Evolutionary conservation across 2,329 filamentous ascomycete genomes (phyloP), one percentile per base, ranked within the genome.

Genomic region (Hypoxylon sp.): DNA sequence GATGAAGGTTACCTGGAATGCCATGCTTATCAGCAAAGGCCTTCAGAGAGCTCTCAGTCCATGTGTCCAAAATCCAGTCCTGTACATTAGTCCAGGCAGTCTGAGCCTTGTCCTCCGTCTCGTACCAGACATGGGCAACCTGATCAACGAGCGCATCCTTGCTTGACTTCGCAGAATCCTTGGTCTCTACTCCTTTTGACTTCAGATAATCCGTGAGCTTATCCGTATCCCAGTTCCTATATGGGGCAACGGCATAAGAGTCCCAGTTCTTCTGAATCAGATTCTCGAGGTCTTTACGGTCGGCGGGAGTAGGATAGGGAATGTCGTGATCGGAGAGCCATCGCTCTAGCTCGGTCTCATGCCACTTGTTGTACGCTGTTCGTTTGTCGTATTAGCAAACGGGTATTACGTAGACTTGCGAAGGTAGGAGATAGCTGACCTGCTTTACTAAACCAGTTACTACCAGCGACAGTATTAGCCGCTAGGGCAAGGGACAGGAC

Each of bases 291-390:
- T 97, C 94, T 82, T 96, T 97, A 77, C 96, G 94, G 82, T 98
- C 94, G 54, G 95, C 90, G 10, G 95, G 90, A 10, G 89, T 91
- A n/a, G 96, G 94, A 80, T 98, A 94, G 8, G 95, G 94, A 64
- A 99, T 86, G 79, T 95, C 89, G 83, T 98, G 88, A 79, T 99
- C 96, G 31, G 92, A 92, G 55, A 99, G 90, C 96, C 96, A 99
- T 77, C 95, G 90, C 84, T 99, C 95, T 31, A 99, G 89, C 86
- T 99, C 96, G 22, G 93, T 97, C 85, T 98, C 91, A 77, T 98
- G 95, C 96, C 96, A 99, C 81, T 96, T 98, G 84, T 98, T 98
- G 86, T 98, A 98, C 14, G 91, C 95, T 97, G 77, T 22, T 13
- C 60, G 70, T 67, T 81, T 68, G 80, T 73, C 64, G 40, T n/a